These are phyloP conservation scores for Madurella fahalii DNA, from an alignment of 2,329 filamentous ascomycete genomes.

Conservation along the genomic window DNA sequence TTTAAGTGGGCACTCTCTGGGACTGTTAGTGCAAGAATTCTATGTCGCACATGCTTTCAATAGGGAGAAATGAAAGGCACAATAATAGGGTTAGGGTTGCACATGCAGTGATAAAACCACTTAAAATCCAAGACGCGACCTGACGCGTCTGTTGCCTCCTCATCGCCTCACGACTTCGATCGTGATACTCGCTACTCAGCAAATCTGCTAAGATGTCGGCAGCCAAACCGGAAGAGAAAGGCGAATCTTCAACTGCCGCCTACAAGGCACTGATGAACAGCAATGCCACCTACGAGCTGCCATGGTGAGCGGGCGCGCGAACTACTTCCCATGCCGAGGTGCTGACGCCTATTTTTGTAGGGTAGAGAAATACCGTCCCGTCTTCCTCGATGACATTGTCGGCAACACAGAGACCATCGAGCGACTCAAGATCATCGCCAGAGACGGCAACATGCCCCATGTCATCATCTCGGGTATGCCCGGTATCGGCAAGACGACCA, in stretches of 20 bases:
- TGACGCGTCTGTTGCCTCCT: constrained; percentile 12
- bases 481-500: constrained; percentile 97
- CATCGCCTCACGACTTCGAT: background rate
- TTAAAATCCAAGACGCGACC: constrained; percentile 20
- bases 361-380: constrained; percentile 97
- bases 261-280: constrained; percentile 53
- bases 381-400: constrained; percentile 94
- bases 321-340: background rate
- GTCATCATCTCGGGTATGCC: constrained; percentile 86
- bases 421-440: constrained; percentile 94
- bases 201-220: constrained; percentile 40
- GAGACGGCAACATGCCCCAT: constrained; percentile 98
- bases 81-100: constrained; percentile 23
- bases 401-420: constrained; percentile 98
- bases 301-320: constrained; percentile 54
- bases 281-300: constrained; percentile 64
- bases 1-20: no score
- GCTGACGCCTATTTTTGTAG: constrained; percentile 41
- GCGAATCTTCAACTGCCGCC: constrained; percentile 59
- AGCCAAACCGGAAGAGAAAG: constrained; percentile 47
- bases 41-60: no score
- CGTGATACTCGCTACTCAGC: background rate
- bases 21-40: background rate
- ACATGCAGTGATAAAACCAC: constrained; percentile 6
- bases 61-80: background rate